Percentiles rank a stretch among this genome's conserved stretches.
phyloP scores from a whole-genome alignment of 139 green algal species.

The Picochlorum sp. region DNA sequence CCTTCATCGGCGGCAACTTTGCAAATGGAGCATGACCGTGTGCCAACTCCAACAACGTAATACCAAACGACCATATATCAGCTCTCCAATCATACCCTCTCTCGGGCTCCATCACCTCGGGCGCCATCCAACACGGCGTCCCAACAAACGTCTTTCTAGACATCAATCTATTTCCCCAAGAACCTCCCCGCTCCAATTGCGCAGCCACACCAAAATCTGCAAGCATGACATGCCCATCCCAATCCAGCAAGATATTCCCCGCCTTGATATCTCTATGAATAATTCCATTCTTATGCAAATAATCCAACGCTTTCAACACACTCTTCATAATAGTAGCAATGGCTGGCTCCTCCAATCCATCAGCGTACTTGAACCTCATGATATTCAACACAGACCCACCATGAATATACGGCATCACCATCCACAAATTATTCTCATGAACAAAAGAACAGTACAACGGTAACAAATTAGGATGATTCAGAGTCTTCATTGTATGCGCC shows the following conservation, averaged over 20 bases:
- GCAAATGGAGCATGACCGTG: slow-evolving; percentile 98
- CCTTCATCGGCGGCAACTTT: slow-evolving; percentile 98
- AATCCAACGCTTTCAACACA: slow-evolving; percentile 89
- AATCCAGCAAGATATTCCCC: slow-evolving; percentile 97
- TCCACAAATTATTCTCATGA: slow-evolving; percentile 80
- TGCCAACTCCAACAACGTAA: slow-evolving; percentile 95
- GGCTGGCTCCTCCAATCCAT: slow-evolving; percentile 82
- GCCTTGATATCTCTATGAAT: slow-evolving; percentile 98
- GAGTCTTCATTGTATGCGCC: slow-evolving; percentile 88
- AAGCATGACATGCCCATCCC: slow-evolving; percentile 78
- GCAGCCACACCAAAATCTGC: slow-evolving; percentile 97
- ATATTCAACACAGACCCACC: slow-evolving; percentile 77
- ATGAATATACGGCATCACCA: slow-evolving; percentile 83
- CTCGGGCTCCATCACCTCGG: slow-evolving; percentile 96
- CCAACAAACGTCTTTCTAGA: slow-evolving; percentile 80
- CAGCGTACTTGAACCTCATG: slow-evolving; percentile 77
- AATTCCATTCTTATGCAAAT: slow-evolving; percentile 86
- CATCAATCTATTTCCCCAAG: slow-evolving; percentile 71
- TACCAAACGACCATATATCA: slow-evolving; percentile 99
- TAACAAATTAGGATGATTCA: slow-evolving; percentile 93
- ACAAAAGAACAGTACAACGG: slow-evolving; percentile 89
- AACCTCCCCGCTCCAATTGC: slow-evolving; percentile 73
- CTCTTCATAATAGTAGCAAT: slow-evolving; percentile 93
- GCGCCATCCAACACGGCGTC: slow-evolving; percentile 97
- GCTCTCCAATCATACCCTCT: slow-evolving; percentile 69